Base-by-base conservation (phyloP, 163 green algal genomes). In the Coccomyxa subellipsoidea region DNA sequence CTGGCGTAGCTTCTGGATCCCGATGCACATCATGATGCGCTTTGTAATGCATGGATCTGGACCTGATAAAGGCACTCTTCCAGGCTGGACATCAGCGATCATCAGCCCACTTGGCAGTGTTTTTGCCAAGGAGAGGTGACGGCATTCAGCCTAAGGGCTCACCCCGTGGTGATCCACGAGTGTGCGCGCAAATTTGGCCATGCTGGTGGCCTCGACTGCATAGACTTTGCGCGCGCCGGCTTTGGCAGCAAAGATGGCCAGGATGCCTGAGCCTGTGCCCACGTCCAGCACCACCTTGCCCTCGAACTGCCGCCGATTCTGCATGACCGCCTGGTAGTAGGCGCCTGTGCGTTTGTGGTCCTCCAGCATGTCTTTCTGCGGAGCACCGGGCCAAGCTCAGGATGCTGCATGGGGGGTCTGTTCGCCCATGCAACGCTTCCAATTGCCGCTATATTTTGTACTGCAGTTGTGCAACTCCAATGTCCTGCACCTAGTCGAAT, bases 291-390 rank as follows among this genome's bases (percentile, higher is more conserved):
- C 95, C 29, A 95, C 92, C 82, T 95, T 98, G 69, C 87, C 94
- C 38, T 91, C 69, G 80, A 99, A 99, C 80, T 94, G 85, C 15
- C 87, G 80, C 69, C 85, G 85, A 90, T 99, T 99, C 72, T 94
- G 90, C 78, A 98, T 93, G 34, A 98, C 92, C 0, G 96, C 94
- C 71, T 95, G 89, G 88, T 96, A 96, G 86, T 99, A 99, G 35
- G 95, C 94, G 8, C 94, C 93, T 25, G 97, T 99, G 29, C 96
- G 91, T 86, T 97, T 96, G 87, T 97, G 93, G 86, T 99, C 96
- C 85, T 98, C 95, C 38, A 98, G 88, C 95, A 98, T 98, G 80
- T 98, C 95, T 85, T 97, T 97, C 92, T 98, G 91, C 79, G 81
- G 53, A 18, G 12, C 29, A 29, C 25, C 23, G 7, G 25, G 38